Evolutionary conservation across 225 moss, liverwort and hornwort species (phyloP), one percentile per base, ranked within the genome.

Genomic region (Marchantia polymorpha): DNA sequence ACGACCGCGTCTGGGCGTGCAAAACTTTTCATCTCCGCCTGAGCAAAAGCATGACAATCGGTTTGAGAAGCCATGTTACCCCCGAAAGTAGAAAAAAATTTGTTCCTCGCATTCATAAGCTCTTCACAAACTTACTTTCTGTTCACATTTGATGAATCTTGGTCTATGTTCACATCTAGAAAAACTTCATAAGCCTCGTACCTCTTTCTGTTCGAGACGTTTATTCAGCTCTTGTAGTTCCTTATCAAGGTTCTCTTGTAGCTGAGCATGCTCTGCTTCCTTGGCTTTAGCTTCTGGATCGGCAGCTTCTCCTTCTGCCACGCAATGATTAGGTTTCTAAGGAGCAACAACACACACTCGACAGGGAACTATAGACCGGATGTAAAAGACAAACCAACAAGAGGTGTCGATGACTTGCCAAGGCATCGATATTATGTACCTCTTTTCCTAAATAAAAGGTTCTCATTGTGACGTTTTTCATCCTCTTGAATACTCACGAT

Each of bases 21-120:
- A 39, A 93, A 89, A 55, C 88, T 90, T 84, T 94, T 99, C 95
- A 95, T 99, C 91, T 99, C 97, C 71, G 91, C 92, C 97, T 99
- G 88, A 64, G 77, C 17, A 55, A 25, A 68, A 65, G 7, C 26
- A 6, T 60, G 19, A 56, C 56, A 56, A 19, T 20, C 23, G 10
- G 60, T 58, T 17, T 39, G 49, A 47, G 59, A 46, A 22, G 22
- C 22, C 10, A 76, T 25, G 63, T n/a, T n/a, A n/a, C n/a, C n/a
- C n/a, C n/a, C n/a, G n/a, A n/a, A n/a, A n/a, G n/a, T n/a, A n/a
- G n/a, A n/a, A n/a, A n/a, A n/a, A n/a, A n/a, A n/a, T n/a, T n/a
- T 12, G 0, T 52, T 23, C 26, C 14, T 27, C 26, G 10, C 20
- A 64, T 7, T 30, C 8, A 11, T 6, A 27, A 7, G 67, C 31